These are phyloP conservation scores for Metschnikowia sp. DNA, from an alignment of 805 yeast genomes.

Conservation along the genomic window DNA sequence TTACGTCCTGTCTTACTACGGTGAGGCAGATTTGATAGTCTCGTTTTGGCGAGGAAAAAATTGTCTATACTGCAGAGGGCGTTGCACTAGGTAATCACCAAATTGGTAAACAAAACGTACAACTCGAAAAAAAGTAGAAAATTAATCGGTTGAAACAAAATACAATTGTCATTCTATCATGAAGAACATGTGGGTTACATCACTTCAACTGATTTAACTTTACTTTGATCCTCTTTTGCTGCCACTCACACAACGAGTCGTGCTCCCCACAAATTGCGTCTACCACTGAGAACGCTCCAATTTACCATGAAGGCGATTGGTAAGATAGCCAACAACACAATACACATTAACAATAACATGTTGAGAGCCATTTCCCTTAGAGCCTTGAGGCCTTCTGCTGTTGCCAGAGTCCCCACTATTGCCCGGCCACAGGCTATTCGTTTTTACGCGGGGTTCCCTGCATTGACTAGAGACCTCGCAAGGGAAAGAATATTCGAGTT, in stretches of 20 bases:
- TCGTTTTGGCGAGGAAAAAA: constrained; percentile 7
- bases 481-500: constrained; percentile 60
- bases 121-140: no score
- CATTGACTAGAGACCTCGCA: constrained; percentile 59
- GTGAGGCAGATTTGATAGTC: not conserved
- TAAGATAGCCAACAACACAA: not conserved
- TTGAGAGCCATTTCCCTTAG: constrained; percentile 30
- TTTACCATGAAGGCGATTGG: not conserved
- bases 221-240: not conserved
- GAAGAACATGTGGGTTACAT: not conserved
- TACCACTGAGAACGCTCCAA: constrained; percentile 4
- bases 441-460: constrained; percentile 57
- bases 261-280: not conserved
- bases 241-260: not conserved
- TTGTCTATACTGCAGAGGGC: constrained; percentile 1
- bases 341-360: constrained; percentile 19
- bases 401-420: constrained; percentile 16
- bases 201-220: not conserved
- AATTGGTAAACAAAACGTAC: no score
- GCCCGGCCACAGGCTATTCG: constrained; percentile 19
- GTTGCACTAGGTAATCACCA: no score
- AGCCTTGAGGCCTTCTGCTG: constrained; percentile 15
- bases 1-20: no score
- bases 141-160: no score
- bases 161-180: not conserved